Base-by-base conservation (phyloP, 2,329 filamentous ascomycete genomes). In the Fusarium sp. region DNA sequence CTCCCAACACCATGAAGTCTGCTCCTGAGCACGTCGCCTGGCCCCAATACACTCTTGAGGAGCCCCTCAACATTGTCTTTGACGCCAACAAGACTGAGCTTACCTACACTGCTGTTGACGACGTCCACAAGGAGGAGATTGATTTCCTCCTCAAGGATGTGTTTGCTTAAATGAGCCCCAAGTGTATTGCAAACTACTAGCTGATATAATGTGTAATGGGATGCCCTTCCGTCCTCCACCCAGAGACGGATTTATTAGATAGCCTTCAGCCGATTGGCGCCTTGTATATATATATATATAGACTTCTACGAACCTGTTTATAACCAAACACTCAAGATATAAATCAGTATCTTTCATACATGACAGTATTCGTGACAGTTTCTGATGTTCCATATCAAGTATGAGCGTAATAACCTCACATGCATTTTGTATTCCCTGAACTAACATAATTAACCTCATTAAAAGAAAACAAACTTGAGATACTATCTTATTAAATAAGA, bases 11-110 rank as follows among this genome's bases (percentile, higher is more conserved):
- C 22, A 46, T 60, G 45, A 29, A 46, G 18, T 46, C 62, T 24
- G 47, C 54, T 4, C 43, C 62, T 7, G 25, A 38, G 18, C 55
- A 66, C 18, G 51, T 48, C 3, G 30, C 51, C 22, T 87, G 84
- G 85, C 82, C 83, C 8, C 63, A 74, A 16, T 87, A 87, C 74
- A 78, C 77, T 1, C 64, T 78, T 3, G 70, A 75, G 4, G 68
- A 78, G 30, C 82, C 83, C 5, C 56, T 81, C n/a, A 84, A 86
- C 70, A 75, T 86, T 18, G 81, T 87, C 1, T 85, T 87, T 58
- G 82, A 86, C 63, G 81, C 80, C 22, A 86, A 87, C 71, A 77
- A 71, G 5, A 84, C 82, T 8, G 63, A 64, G 6, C 58, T 80
- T 11, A 69, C 72, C 18, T 83, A 84, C 70, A 69, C 81, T 57